Evolutionary conservation across 768 basidiomycete species (phyloP).

Genomic region (Fomitopsis pulvina): DNA sequence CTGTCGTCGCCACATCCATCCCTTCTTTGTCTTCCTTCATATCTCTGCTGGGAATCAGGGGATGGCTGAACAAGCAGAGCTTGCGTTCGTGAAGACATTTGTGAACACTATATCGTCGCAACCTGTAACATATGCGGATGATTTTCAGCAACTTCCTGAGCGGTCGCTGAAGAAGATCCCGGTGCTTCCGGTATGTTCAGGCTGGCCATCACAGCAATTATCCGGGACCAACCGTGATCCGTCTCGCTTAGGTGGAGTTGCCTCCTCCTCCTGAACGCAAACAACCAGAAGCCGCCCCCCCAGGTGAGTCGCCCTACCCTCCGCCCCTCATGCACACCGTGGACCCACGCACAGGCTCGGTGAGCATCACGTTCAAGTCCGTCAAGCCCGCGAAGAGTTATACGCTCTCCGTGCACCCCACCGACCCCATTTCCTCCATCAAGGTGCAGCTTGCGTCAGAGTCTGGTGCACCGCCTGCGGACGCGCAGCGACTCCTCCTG

Average conservation of each 20-base stretch:
- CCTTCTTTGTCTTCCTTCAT: too few species aligned
- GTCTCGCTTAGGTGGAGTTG: slow-evolving; percentile 40
- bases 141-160: slow-evolving; percentile 68
- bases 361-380: slow-evolving; percentile 84
- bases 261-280: slow-evolving; percentile 56
- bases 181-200: slow-evolving; percentile 50
- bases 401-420: slow-evolving; percentile 63
- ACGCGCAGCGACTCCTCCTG: slow-evolving; percentile 79
- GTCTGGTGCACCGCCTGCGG: slow-evolving; percentile 66
- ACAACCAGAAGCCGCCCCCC: slow-evolving; percentile 24
- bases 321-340: neutral
- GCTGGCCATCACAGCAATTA: neutral
- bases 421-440: slow-evolving; percentile 78
- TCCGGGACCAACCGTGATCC: neutral
- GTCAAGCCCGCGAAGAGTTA: slow-evolving; percentile 79
- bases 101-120: slow-evolving; percentile 58
- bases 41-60: neutral
- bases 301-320: slow-evolving; percentile 19
- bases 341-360: slow-evolving; percentile 25
- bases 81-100: slow-evolving; percentile 61
- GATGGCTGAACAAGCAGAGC: slow-evolving; percentile 53
- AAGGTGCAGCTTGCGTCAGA: slow-evolving; percentile 69
- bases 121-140: slow-evolving; percentile 62
- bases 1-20: too few species aligned
- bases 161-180: slow-evolving; percentile 65